phyloP scores from a whole-genome alignment of 768 basidiomycete species.

The Kondoa subrosea region DNA sequence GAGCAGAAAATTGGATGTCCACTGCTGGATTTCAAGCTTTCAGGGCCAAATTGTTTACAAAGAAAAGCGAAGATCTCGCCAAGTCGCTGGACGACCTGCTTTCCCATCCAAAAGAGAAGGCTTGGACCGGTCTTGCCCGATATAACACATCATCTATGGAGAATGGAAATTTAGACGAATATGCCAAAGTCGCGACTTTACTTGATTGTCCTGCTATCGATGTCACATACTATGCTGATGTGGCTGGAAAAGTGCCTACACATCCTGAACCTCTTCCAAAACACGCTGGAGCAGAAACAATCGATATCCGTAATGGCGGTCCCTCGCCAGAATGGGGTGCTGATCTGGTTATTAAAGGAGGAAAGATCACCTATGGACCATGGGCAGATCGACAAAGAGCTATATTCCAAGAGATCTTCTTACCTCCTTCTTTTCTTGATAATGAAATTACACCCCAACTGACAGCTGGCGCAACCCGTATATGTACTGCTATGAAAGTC shows the following conservation, averaged over 20 bases:
- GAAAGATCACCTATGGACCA: constrained; percentile 67
- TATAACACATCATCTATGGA: constrained; percentile 28
- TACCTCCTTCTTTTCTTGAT: constrained; percentile 61
- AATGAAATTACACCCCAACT: constrained; percentile 43
- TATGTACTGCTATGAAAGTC: constrained; percentile 64
- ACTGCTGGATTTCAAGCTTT: constrained; percentile 3
- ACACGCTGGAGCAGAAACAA: constrained; percentile 23
- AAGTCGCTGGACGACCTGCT: neutral
- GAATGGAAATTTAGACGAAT: constrained; percentile 36
- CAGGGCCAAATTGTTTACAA: constrained; percentile 20
- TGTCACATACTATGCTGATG: constrained; percentile 70
- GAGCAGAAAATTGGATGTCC: neutral
- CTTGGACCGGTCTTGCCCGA: constrained; percentile 36
- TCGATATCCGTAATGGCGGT: constrained; percentile 73
- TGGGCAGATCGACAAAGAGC: constrained; percentile 88
- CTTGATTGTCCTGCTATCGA: constrained; percentile 60
- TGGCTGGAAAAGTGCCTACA: constrained; percentile 55
- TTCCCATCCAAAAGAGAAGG: neutral
- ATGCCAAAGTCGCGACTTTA: constrained; percentile 70
- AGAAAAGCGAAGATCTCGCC: neutral
- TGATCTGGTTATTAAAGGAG: constrained; percentile 62
- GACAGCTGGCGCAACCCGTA: constrained; percentile 54
- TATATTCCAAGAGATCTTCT: constrained; percentile 63
- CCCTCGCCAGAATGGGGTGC: constrained; percentile 83
- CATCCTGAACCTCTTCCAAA: constrained; percentile 11